phyloP scores from a whole-genome alignment of 2,329 filamentous ascomycete genomes.

The Verticillium nubilum region DNA sequence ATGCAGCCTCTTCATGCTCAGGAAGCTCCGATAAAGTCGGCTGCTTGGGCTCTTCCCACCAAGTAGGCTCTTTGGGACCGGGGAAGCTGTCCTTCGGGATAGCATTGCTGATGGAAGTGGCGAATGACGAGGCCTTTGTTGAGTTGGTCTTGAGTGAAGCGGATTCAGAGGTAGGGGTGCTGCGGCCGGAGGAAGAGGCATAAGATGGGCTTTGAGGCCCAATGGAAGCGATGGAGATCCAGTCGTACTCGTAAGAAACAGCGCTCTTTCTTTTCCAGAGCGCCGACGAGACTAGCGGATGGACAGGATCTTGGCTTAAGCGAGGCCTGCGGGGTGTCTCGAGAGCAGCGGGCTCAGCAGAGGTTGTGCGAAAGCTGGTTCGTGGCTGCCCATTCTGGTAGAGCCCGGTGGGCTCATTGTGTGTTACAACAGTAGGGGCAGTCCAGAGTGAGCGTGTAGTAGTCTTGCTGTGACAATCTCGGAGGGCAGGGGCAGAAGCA shows the following conservation, averaged over 20 bases:
- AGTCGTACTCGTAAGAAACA: constrained; percentile 11
- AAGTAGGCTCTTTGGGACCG: constrained; percentile 1
- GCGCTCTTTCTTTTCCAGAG: constrained; percentile 23
- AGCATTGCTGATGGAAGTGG: background rate
- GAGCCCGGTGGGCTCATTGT: constrained; percentile 5
- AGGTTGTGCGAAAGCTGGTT: background rate
- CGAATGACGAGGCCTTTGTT: background rate
- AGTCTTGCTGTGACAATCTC: background rate
- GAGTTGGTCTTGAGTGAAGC: background rate
- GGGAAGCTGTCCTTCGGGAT: background rate
- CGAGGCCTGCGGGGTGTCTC: constrained; percentile 15
- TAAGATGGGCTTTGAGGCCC: constrained; percentile 3
- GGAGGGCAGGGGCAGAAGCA: background rate
- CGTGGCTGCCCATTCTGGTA: constrained; percentile 14
- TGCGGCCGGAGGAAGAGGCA: constrained; percentile 2
- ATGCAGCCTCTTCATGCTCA: background rate
- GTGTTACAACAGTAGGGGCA: background rate
- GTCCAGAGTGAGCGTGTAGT: background rate
- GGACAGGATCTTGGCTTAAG: constrained; percentile 19
- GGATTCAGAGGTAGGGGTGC: background rate
- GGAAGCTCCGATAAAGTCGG: background rate
- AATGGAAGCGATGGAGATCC: constrained; percentile 8
- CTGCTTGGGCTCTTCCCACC: constrained; percentile 7
- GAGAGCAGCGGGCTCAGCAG: background rate
- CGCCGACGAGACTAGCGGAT: constrained; percentile 23